Conservation (phyloP, 305 asterid genomes). For the Rubia balearica region DNA sequence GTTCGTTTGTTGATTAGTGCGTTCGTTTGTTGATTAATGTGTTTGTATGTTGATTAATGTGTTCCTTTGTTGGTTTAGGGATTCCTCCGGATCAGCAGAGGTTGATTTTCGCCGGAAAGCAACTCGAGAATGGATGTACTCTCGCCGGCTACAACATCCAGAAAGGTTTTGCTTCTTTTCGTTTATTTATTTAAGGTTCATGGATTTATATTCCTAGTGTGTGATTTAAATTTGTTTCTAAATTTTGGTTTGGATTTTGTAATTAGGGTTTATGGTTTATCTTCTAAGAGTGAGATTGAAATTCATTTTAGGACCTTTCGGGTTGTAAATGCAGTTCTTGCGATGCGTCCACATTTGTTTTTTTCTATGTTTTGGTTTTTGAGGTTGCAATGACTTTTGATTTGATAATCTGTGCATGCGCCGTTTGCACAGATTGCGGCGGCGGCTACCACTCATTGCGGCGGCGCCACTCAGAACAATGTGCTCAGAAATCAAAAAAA, state of each 20-base stretch:
- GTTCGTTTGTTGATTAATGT: no score
- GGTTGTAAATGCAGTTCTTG: neutral
- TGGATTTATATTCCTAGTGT: neutral
- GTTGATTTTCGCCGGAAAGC: conserved; percentile 33
- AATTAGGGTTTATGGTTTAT: no score
- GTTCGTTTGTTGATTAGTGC: no score
- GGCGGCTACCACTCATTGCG: no score
- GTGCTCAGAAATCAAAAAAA: no score
- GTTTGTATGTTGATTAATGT: neutral
- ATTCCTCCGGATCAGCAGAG: conserved; percentile 36
- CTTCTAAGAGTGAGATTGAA: no score
- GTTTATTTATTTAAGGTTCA: neutral
- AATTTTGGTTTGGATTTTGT: no score
- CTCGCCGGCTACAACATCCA: conserved; percentile 33
- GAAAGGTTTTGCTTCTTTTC: conserved; percentile 15
- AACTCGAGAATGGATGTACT: conserved; percentile 32
- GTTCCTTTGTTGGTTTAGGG: conserved; percentile 7
- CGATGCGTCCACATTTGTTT: neutral
- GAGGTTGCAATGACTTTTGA: no score
- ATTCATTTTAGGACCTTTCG: neutral
- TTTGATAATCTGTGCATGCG: neutral
- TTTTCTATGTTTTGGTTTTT: neutral
- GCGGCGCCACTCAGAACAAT: no score
- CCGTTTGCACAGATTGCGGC: neutral
- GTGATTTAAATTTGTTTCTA: neutral